Percentiles rank a stretch among this genome's conserved stretches.
phyloP scores from a whole-genome alignment of 257 asterid species.

The Ilex asprella region DNA sequence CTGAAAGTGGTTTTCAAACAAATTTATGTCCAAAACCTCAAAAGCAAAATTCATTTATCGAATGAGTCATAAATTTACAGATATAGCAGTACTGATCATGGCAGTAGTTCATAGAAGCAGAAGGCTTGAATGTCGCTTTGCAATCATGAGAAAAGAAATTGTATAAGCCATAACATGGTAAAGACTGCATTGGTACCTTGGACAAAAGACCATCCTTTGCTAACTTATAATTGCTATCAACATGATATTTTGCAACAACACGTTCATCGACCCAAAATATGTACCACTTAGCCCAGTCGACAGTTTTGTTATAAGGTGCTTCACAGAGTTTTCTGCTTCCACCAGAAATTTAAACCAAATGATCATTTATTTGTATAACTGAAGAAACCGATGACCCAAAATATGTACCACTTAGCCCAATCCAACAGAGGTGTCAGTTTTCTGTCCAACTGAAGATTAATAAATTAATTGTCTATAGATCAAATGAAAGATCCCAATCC shows the following conservation, averaged over 20 bases:
- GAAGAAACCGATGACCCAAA: no score
- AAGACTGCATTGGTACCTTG: constrained; percentile 44
- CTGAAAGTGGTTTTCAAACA: no score
- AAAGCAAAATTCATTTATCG: no score
- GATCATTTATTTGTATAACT: no score
- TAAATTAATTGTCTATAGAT: constrained; percentile 6
- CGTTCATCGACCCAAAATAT: constrained; percentile 93
- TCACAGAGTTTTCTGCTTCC: constrained; percentile 75
- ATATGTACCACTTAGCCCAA: no score
- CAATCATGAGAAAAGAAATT: not conserved
- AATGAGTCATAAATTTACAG: no score
- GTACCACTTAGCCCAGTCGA: constrained; percentile 92
- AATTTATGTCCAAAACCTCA: no score
- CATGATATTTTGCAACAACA: constrained; percentile 77
- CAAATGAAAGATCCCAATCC: constrained; percentile 26
- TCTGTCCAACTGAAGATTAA: no score
- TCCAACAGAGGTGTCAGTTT: no score
- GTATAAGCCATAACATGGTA: not conserved
- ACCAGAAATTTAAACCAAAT: constrained; percentile 5
- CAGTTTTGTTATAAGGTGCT: constrained; percentile 88
- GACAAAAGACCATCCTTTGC: constrained; percentile 71
- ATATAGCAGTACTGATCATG: not conserved
- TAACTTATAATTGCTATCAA: constrained; percentile 90
- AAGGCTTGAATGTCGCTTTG: not conserved
- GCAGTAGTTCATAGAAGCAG: not conserved